A percentile compares a stretch with the other conserved stretches of the same genome.
These are phyloP conservation scores for Penicillium sp. DNA, from an alignment of 2,329 filamentous ascomycete genomes.

Conservation along the genomic window DNA sequence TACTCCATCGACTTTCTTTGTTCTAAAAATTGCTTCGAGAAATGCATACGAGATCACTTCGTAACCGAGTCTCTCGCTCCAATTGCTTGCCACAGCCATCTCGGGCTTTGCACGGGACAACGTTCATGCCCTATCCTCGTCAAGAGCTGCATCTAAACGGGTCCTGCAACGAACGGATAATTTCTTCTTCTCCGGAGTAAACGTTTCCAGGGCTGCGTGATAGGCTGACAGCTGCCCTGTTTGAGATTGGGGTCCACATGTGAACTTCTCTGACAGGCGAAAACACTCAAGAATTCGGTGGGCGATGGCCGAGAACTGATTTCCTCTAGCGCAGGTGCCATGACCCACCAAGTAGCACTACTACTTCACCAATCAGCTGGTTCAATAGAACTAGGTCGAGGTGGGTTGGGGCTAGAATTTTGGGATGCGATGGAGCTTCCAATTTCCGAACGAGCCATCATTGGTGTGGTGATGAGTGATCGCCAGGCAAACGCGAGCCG, in stretches of 20 bases:
- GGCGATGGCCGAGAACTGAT: not conserved
- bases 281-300: not conserved
- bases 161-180: slow-evolving; percentile 9
- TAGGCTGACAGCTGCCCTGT: slow-evolving; percentile 14
- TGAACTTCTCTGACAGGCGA: slow-evolving; percentile 13
- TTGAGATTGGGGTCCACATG: slow-evolving; percentile 12
- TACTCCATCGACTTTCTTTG: slow-evolving; percentile 14
- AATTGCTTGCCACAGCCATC: not conserved
- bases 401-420: slow-evolving; percentile 9
- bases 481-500: slow-evolving; percentile 18
- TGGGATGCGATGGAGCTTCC: slow-evolving; percentile 19
- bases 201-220: slow-evolving; percentile 16
- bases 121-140: not conserved
- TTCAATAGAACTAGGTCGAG: not conserved
- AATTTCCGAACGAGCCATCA: slow-evolving; percentile 21
- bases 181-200: slow-evolving; percentile 9
- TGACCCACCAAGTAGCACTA: not conserved
- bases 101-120: not conserved
- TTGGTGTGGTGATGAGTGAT: slow-evolving; percentile 25
- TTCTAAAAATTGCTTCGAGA: not conserved
- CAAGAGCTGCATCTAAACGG: slow-evolving; percentile 2
- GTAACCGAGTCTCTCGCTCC: not conserved
- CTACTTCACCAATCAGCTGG: not conserved
- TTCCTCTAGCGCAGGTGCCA: not conserved
- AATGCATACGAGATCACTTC: not conserved